Evolutionary conservation across 176 grass and related monocot genomes (phyloP).

Genomic region (Alopecurus myosuroides): DNA sequence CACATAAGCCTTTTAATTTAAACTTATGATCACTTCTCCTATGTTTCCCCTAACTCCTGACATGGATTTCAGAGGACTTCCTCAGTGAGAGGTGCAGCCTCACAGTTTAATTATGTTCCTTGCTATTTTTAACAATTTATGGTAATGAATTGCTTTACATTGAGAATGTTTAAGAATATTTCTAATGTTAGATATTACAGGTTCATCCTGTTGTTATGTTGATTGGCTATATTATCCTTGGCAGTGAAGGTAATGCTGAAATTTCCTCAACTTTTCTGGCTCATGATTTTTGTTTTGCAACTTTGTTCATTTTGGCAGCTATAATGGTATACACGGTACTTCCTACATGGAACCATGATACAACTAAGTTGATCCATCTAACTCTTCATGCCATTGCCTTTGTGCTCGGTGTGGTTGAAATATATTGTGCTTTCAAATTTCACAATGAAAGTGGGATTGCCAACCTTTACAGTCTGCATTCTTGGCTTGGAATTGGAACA

Average conservation of each 20-base stretch:
- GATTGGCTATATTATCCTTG: conserved; percentile 85
- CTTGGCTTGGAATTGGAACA: conserved; percentile 84
- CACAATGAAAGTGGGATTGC: conserved; percentile 92
- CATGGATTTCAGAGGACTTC: neutral
- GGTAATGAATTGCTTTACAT: conserved; percentile 9
- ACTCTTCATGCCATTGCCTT: conserved; percentile 63
- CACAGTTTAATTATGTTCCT: neutral
- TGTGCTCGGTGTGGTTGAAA: conserved; percentile 67
- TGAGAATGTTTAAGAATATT: neutral
- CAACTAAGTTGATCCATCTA: conserved; percentile 67
- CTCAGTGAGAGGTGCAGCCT: neutral
- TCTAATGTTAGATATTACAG: conserved; percentile 37
- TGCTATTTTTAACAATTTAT: neutral
- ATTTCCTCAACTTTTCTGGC: neutral
- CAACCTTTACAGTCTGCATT: conserved; percentile 85
- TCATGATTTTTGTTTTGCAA: neutral
- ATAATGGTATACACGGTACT: conserved; percentile 73
- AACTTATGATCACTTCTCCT: neutral
- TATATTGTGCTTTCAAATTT: conserved; percentile 82
- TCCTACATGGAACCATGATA: conserved; percentile 49
- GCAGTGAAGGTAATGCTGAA: conserved; percentile 62
- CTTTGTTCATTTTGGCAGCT: conserved; percentile 51
- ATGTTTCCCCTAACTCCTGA: neutral
- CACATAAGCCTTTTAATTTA: too few relatives aligned
- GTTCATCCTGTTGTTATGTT: conserved; percentile 95